Conservation (phyloP, 768 basidiomycete species). For the Gloeopeniophorella convolvens region DNA sequence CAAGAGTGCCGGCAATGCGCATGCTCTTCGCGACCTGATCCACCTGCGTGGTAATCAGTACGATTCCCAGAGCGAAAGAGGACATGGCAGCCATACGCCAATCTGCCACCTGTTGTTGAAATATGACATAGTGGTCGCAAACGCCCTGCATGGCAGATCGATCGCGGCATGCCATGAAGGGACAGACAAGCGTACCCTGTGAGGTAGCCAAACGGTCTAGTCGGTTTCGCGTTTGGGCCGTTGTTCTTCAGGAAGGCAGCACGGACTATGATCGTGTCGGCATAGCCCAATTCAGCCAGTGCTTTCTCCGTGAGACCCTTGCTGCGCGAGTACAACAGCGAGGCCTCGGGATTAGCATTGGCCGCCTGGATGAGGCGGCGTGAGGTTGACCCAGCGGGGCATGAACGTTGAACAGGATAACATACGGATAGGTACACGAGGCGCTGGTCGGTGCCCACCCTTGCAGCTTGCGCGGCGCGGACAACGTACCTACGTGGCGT, state of each 20-base stretch:
- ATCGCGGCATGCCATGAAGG: too few relatives aligned
- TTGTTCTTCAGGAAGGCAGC: conserved; percentile 48
- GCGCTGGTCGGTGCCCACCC: conserved; percentile 42
- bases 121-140: conserved; percentile 4
- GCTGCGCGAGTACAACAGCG: conserved; percentile 51
- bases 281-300: conserved; percentile 59
- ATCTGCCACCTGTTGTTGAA: conserved; percentile 4
- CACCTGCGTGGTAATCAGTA: conserved; percentile 32
- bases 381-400: background rate
- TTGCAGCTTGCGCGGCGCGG: conserved; percentile 59
- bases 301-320: conserved; percentile 73
- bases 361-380: conserved; percentile 30
- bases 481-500: conserved; percentile 50
- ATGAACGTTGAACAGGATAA: conserved; percentile 1
- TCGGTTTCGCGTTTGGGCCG: too few relatives aligned
- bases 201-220: too few relatives aligned
- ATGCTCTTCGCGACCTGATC: conserved; percentile 46
- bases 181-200: conserved; percentile 32
- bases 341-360: conserved; percentile 44
- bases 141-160: background rate
- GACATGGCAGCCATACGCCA: background rate
- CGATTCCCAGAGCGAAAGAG: background rate
- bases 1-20: conserved; percentile 46
- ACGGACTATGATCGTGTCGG: conserved; percentile 63
- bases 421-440: conserved; percentile 66